Evolutionary conservation across 169 alveolate genomes (phyloP).

Genomic region (Cryptosporidium muris): DNA sequence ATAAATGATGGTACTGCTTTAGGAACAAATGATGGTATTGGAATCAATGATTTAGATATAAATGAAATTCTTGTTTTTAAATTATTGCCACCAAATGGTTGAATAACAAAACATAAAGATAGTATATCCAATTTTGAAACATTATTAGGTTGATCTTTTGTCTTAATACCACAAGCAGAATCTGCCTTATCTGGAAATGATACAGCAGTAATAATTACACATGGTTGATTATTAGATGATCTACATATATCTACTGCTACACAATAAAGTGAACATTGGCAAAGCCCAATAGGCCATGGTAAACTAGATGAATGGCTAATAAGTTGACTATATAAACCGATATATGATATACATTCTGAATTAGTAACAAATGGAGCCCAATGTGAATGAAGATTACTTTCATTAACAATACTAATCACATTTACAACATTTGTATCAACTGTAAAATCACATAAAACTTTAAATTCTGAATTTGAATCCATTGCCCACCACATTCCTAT

Average conservation of each 20-base stretch:
- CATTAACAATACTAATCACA: conserved; percentile 62
- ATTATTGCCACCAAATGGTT: conserved; percentile 21
- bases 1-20: conserved; percentile 67
- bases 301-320: conserved; percentile 58
- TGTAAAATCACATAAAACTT: conserved; percentile 36
- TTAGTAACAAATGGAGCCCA: conserved; percentile 69
- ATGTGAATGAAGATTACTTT: conserved; percentile 49
- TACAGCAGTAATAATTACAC: conserved; percentile 56
- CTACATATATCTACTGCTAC: conserved; percentile 60
- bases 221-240: conserved; percentile 22
- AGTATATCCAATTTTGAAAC: conserved; percentile 60
- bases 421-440: conserved; percentile 49
- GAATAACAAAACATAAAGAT: conserved; percentile 60
- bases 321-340: conserved; percentile 54
- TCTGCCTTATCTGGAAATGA: conserved; percentile 65
- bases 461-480: conserved; percentile 44
- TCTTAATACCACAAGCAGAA: conserved; percentile 64
- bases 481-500: conserved; percentile 72
- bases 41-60: conserved; percentile 49
- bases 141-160: conserved; percentile 33
- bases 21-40: conserved; percentile 51
- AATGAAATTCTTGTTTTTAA: conserved; percentile 63
- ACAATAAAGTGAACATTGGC: conserved; percentile 64
- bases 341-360: conserved; percentile 65
- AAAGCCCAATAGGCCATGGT: conserved; percentile 70